Percentiles rank a stretch among this genome's conserved stretches.
phyloP scores from a whole-genome alignment of 371 early-diverging fungal genomes.

The Ordospora colligata region DNA sequence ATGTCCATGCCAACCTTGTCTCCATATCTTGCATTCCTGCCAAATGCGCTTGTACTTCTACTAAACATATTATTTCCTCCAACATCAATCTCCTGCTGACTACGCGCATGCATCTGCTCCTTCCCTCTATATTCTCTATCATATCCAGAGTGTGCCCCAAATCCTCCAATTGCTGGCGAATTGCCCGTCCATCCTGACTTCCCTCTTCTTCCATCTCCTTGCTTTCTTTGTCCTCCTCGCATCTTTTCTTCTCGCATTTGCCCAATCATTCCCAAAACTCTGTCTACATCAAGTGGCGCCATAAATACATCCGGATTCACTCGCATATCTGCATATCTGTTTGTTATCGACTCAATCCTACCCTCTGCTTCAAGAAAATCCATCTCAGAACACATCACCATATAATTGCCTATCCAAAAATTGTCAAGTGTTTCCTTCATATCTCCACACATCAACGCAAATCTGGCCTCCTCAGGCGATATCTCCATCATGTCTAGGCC shows the following conservation, averaged over 20 bases:
- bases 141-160: neutral
- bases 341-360: neutral
- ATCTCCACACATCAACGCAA: slow-evolving; percentile 5
- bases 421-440: slow-evolving; percentile 16
- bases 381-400: neutral
- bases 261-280: neutral
- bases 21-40: neutral
- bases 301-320: slow-evolving; percentile 22
- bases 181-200: neutral
- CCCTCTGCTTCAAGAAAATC: neutral
- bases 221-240: neutral
- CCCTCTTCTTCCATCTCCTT: neutral
- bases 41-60: neutral
- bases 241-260: slow-evolving; percentile 1
- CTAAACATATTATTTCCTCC: neutral
- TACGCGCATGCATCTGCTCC: neutral
- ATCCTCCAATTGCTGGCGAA: neutral
- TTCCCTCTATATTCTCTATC: neutral
- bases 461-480: slow-evolving; percentile 20
- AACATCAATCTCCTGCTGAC: neutral
- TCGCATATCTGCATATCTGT: slow-evolving; percentile 20
- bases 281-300: slow-evolving; percentile 25
- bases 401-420: slow-evolving; percentile 18
- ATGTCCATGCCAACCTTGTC: neutral
- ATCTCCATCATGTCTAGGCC: slow-evolving; percentile 17